Evolutionary conservation across 345 rosid species (phyloP).

Genomic region (Camelina neglecta): DNA sequence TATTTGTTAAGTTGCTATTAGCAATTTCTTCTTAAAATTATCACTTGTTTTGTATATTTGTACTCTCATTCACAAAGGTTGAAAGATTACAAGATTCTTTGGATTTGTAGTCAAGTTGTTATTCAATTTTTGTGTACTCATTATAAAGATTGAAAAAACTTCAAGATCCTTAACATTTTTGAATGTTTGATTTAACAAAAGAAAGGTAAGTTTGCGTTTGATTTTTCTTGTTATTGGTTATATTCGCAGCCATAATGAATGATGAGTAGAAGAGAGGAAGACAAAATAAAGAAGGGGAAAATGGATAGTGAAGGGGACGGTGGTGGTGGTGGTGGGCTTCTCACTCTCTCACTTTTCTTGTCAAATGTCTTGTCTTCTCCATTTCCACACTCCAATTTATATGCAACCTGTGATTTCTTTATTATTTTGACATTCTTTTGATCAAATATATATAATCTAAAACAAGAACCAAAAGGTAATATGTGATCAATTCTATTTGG

Average conservation of each 20-base stretch:
- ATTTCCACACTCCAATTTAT: conserved; percentile 38
- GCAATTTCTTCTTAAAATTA: no score
- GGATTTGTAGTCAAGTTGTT: neutral
- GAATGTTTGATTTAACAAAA: neutral
- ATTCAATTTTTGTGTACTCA: no score
- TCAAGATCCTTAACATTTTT: neutral
- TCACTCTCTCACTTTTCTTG: conserved; percentile 45
- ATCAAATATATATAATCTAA: neutral
- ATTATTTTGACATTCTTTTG: neutral
- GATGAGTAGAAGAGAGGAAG: conserved; percentile 36
- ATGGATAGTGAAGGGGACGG: conserved; percentile 40
- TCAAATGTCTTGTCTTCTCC: conserved; percentile 50
- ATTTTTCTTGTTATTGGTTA: conserved; percentile 25
- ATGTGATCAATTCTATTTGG: neutral
- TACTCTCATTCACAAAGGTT: neutral
- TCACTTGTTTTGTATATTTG: neutral
- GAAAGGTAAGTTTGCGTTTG: neutral
- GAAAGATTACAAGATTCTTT: neutral
- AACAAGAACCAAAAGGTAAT: neutral
- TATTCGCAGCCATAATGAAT: conserved; percentile 30
- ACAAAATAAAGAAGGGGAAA: neutral
- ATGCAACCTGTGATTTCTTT: conserved; percentile 3
- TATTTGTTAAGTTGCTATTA: no score
- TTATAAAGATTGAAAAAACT: no score
- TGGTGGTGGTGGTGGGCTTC: conserved; percentile 32